A percentile compares a stretch with the other conserved stretches of the same genome.
phyloP scores from a whole-genome alignment of 2,329 filamentous ascomycete species.

The Ophiostoma triangulosporum region DNA sequence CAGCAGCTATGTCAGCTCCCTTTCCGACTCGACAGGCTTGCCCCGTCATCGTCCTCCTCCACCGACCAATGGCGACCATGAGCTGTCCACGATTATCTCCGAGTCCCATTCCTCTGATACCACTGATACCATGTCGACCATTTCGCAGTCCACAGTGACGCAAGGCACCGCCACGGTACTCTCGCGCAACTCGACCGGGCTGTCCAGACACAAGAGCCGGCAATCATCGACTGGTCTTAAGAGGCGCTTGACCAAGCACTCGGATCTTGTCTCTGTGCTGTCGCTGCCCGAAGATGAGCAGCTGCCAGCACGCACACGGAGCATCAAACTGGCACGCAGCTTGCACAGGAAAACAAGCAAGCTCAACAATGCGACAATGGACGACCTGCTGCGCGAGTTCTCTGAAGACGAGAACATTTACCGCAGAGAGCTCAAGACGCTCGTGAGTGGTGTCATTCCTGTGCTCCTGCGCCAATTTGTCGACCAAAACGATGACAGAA shows the following conservation, averaged over 20 bases:
- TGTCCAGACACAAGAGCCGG: conserved; percentile 33
- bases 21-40: conserved; percentile 12
- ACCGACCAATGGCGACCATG: conserved; percentile 41
- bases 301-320: conserved; percentile 47
- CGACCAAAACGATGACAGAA: conserved; percentile 46
- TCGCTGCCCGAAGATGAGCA: conserved; percentile 41
- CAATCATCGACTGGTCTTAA: conserved; percentile 40
- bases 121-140: conserved; percentile 37
- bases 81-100: conserved; percentile 44
- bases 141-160: conserved; percentile 38
- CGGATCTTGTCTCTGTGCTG: conserved; percentile 84
- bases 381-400: conserved; percentile 69
- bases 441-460: conserved; percentile 90
- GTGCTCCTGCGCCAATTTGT: conserved; percentile 79
- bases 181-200: too few species aligned
- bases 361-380: conserved; percentile 52
- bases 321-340: conserved; percentile 64
- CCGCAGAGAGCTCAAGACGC: conserved; percentile 75
- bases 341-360: conserved; percentile 59
- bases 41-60: conserved; percentile 28
- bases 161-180: conserved; percentile 36
- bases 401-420: conserved; percentile 76
- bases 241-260: conserved; percentile 75
- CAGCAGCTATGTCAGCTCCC: conserved; percentile 12
- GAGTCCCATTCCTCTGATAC: conserved; percentile 30